A percentile compares a stretch with the other conserved stretches of the same genome.
These are phyloP conservation scores for Candida ascalaphidarum DNA, from an alignment of 805 yeast genomes.

Conservation along the genomic window DNA sequence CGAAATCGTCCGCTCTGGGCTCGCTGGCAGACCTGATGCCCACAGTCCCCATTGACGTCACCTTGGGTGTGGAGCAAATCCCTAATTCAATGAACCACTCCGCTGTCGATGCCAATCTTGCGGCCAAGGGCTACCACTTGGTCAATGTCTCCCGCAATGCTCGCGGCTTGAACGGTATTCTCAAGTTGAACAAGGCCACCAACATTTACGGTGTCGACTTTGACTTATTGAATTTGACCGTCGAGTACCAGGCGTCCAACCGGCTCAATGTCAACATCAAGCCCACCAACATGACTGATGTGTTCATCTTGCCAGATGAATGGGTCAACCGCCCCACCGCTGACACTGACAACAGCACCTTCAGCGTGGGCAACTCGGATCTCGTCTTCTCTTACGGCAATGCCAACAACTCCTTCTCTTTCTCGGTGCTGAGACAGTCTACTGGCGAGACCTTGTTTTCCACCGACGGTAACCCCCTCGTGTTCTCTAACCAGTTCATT, in stretches of 20 bases:
- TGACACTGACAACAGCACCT: no score
- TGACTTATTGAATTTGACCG: slow-evolving; percentile 11
- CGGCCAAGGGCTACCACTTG: slow-evolving; percentile 12
- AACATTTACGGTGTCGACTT: slow-evolving; percentile 16
- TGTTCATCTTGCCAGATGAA: slow-evolving; percentile 11
- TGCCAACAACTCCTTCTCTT: slow-evolving; percentile 6
- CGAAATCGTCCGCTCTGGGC: background rate
- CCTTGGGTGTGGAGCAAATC: slow-evolving; percentile 6
- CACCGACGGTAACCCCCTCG: slow-evolving; percentile 18
- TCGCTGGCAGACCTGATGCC: background rate
- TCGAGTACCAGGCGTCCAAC: slow-evolving; percentile 9
- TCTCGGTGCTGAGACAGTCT: slow-evolving; percentile 11
- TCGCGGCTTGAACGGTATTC: slow-evolving; percentile 8
- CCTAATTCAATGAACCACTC: slow-evolving; percentile 11
- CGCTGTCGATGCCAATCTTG: slow-evolving; percentile 13
- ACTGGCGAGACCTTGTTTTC: slow-evolving; percentile 16
- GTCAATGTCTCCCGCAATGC: slow-evolving; percentile 4
- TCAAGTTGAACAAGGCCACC: slow-evolving; percentile 10
- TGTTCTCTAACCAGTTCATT: slow-evolving; percentile 21
- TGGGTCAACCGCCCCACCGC: slow-evolving; percentile 7
- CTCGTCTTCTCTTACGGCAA: slow-evolving; percentile 8
- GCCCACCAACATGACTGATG: slow-evolving; percentile 12
- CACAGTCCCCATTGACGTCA: slow-evolving; percentile 3
- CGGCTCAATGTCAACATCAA: slow-evolving; percentile 12
- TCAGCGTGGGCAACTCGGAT: slow-evolving; percentile 7